phyloP scores from a whole-genome alignment of 345 rosid species.

The Populus simonii region DNA sequence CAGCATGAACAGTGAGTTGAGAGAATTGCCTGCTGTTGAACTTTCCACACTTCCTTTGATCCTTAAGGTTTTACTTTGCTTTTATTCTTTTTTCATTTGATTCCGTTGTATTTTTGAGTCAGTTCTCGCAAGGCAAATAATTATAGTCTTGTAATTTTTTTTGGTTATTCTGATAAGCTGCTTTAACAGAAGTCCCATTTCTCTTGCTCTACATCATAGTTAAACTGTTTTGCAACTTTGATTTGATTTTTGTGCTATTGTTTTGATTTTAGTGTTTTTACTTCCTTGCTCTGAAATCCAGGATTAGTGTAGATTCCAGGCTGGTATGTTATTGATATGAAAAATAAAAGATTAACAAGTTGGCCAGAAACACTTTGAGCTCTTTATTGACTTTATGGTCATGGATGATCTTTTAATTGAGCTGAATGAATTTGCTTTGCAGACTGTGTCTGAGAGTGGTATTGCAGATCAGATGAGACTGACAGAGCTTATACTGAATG shows the following conservation, averaged over 20 bases:
- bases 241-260: neutral
- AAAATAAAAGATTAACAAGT: neutral
- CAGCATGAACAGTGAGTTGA: constrained; percentile 68
- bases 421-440: constrained; percentile 23
- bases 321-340: neutral
- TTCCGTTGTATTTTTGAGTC: neutral
- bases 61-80: constrained; percentile 54
- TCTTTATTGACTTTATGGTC: neutral
- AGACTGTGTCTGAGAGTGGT: constrained; percentile 86
- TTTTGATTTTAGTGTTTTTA: neutral
- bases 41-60: constrained; percentile 85
- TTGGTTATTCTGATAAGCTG: neutral
- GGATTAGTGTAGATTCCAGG: neutral
- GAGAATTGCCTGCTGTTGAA: constrained; percentile 92
- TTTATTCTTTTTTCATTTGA: neutral
- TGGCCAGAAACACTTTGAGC: neutral
- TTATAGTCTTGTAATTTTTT: neutral
- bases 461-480: constrained; percentile 89
- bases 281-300: neutral
- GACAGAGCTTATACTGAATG: constrained; percentile 67
- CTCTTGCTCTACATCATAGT: too few species aligned
- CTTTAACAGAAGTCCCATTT: neutral
- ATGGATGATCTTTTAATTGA: neutral
- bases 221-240: neutral
- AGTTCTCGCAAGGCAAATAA: neutral